Evolutionary conservation across 306 rosid species (phyloP), one percentile per base, ranked within the genome.

Genomic region (Vigna nakashimae): DNA sequence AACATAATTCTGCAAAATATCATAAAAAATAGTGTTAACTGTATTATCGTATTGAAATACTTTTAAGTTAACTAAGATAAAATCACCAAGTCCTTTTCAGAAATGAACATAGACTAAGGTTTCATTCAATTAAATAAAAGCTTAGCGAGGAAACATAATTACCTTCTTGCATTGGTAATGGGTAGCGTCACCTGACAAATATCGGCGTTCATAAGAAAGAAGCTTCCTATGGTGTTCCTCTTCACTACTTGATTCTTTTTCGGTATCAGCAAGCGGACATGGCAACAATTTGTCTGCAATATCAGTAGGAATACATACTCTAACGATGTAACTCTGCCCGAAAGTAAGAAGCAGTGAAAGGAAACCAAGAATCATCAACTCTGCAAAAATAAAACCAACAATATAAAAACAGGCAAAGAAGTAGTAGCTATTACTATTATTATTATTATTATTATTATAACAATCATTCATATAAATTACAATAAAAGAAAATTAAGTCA

Each of bases 301-400:
- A 50, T 77, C 73, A 5, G 26, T 13, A 9, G 99, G 88, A 68
- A 96, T 82, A 76, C 99, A 96, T 62, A 96, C 86, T 89, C 52
- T 85, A 53, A 90, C 74, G 71, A 96, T 91, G 85, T 86, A 96
- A 32, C 42, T 85, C 82, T 96, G 99, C 9, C 98, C 87, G 58
- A 96, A 96, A 63, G 98, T 93, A 85, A 96, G 76, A 76, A 96
- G 84, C 26, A 96, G 81, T 6, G 99, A 96, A 80, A 96, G 84
- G 89, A 96, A 96, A 46, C 99, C 99, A 22, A 96, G 82, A 87
- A 96, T 71, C 99, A 96, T 96, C 93, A 96, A 71, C 89, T 96
- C 99, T 96, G 99, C 86, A 85, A 79, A 64, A 34, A 40, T 7
- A 15, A 55, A 70, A 20, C 30, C 43, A 65, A 75, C 58, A 79